phyloP scores from a whole-genome alignment of 257 asterid genomes.

The Osmanthus fragrans region DNA sequence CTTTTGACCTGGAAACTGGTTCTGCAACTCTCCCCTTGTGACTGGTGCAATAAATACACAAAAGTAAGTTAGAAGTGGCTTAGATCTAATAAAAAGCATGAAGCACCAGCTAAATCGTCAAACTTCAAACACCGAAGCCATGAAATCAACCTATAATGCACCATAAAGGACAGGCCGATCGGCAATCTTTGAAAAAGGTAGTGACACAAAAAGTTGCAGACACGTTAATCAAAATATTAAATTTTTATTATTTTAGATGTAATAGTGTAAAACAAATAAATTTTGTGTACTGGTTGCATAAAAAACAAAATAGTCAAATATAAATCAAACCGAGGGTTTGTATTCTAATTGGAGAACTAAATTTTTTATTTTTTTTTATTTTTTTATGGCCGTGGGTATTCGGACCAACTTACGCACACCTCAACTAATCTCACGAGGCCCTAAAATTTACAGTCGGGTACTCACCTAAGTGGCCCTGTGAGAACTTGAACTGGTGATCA shows the following conservation, averaged over 20 bases:
- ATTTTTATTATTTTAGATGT: too few species aligned
- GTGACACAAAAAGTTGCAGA: neutral
- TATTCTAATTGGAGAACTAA: too few species aligned
- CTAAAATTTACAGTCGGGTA: too few species aligned
- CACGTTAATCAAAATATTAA: neutral
- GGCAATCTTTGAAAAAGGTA: neutral
- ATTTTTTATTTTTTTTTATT: too few species aligned
- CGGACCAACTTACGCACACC: too few species aligned
- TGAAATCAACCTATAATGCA: neutral
- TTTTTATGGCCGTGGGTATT: too few species aligned
- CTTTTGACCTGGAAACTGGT: conserved; percentile 61
- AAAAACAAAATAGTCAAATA: too few species aligned
- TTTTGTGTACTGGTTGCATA: too few species aligned
- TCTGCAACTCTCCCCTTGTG: conserved; percentile 82
- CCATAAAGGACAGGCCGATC: neutral
- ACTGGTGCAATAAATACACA: conserved; percentile 39
- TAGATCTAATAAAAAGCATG: neutral
- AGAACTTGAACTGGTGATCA: too few species aligned
- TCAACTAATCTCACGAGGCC: too few species aligned
- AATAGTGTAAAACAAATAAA: too few species aligned
- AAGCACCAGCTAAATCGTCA: neutral
- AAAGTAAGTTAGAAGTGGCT: neutral
- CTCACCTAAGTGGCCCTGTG: too few species aligned
- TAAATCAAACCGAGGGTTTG: neutral
- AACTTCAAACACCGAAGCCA: neutral